Evolutionary conservation across 164 flowering plant genomes (phyloP), one percentile per base, ranked within the genome.

Genomic region (Cinnamomum micranthum): DNA sequence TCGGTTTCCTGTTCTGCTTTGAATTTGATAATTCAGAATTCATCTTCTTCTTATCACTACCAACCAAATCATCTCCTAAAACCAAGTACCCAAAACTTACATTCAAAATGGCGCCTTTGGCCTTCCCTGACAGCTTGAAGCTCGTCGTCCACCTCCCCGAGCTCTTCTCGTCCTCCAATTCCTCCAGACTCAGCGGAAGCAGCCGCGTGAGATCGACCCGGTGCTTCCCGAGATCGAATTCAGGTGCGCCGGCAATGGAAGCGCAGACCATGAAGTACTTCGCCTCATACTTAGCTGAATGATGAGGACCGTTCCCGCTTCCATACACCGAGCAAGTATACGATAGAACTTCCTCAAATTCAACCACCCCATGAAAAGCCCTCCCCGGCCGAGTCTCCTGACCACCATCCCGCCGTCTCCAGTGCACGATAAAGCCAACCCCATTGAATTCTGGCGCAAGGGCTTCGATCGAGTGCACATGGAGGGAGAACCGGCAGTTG

Each of bases 121-220:
- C 97, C 77, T 80, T 85, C 15, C 98, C 98, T 0, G 92, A 85
- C 23, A 96, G 84, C 85, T 85, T 90, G 76, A 83, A 96, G 77
- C 94, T 91, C 3, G 99, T 96, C 12, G 94, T 86, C 99, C 99
- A 96, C 80, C 86, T 85, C 13, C 97, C 97, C 0, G 90, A 78
- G 82, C 87, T 88, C 83, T 91, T 90, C 73, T 94, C 99, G 63
- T 89, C 97, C 79, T 91, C 97, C 80, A 96, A 81, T 68, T 96
- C 99, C 85, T 96, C 99, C 82, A 94, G 77, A 0, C 94, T 91
- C 60, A 93, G 82, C 17, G 98, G 99, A 77, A 96, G 93, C 85
- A 96, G 75, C 85, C 97, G 87, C 3, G 98, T 91, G 71, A 96
- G 91, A 80, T 96, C 99, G 71, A 93, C 79, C 75, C 94, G 83